Evolutionary conservation across 805 yeast genomes (phyloP).

Genomic region (Candida verbasci): DNA sequence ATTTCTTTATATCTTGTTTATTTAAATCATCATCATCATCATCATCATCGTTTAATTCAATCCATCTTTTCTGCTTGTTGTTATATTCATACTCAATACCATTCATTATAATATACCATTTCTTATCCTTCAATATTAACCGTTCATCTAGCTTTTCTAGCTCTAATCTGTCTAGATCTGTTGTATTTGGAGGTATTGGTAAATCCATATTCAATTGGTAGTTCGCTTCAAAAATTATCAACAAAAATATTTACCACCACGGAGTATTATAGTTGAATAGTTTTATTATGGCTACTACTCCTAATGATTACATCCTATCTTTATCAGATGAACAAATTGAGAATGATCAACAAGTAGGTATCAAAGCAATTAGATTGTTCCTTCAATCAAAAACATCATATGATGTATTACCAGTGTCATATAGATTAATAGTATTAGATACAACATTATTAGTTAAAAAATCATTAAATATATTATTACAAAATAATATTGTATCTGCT

Average conservation of each 20-base stretch:
- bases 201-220: conserved; percentile 7
- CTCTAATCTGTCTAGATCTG: conserved; percentile 2
- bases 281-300: conserved; percentile 29
- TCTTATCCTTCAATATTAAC: conserved; percentile 3
- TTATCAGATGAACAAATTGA: conserved; percentile 39
- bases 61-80: conserved; percentile 5
- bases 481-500: conserved; percentile 92
- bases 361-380: conserved; percentile 78
- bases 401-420: conserved; percentile 94
- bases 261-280: no score
- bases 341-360: conserved; percentile 68
- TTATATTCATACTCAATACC: conserved; percentile 6
- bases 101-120: conserved; percentile 6
- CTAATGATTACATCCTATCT: conserved; percentile 40
- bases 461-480: conserved; percentile 82
- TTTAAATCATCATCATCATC: conserved; percentile 1
- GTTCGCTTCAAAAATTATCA: conserved; percentile 3
- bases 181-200: conserved; percentile 13
- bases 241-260: neutral
- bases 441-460: conserved; percentile 87
- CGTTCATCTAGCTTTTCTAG: conserved; percentile 5
- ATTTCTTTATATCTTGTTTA: conserved; percentile 6
- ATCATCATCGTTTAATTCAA: neutral
- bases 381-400: conserved; percentile 88
- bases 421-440: conserved; percentile 87